Evolutionary conservation across 352 stramenopile genomes (phyloP).

Genomic region (Globisporangium ultimum): DNA sequence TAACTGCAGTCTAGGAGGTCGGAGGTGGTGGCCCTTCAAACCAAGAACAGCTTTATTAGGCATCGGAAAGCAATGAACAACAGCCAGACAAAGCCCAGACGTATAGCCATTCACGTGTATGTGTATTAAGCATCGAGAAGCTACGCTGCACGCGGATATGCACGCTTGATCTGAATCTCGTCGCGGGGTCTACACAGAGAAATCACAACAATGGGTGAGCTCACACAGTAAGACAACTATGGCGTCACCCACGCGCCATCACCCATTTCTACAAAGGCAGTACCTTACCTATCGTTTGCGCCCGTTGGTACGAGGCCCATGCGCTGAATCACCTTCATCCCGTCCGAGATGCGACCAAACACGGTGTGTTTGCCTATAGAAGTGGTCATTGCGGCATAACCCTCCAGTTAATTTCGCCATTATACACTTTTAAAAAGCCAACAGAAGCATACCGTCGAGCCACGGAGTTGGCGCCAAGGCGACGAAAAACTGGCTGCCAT

Average conservation of each 20-base stretch:
- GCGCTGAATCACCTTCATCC: conserved; percentile 93
- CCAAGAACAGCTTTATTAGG: no score
- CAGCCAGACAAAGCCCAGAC: background rate
- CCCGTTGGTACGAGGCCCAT: conserved; percentile 89
- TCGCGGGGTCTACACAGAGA: conserved; percentile 53
- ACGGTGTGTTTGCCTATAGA: conserved; percentile 89
- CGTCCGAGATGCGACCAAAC: conserved; percentile 89
- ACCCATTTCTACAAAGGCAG: background rate
- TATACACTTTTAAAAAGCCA: no score
- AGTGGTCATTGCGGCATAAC: background rate
- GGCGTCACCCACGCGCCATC: background rate
- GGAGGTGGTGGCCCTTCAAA: no score
- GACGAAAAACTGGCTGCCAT: conserved; percentile 94
- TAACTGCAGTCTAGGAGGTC: background rate
- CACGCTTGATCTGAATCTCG: conserved; percentile 71
- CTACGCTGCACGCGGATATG: conserved; percentile 62
- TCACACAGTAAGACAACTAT: background rate
- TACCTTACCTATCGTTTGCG: conserved; percentile 73
- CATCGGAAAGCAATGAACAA: no score
- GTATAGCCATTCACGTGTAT: background rate
- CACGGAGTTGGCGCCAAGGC: conserved; percentile 91
- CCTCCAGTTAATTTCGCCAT: no score
- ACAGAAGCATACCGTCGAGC: conserved; percentile 75
- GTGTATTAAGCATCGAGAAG: conserved; percentile 1
- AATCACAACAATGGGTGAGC: conserved; percentile 2